These are phyloP conservation scores for Phialophora expanda DNA, from an alignment of 2,329 filamentous ascomycete genomes.

Conservation along the genomic window DNA sequence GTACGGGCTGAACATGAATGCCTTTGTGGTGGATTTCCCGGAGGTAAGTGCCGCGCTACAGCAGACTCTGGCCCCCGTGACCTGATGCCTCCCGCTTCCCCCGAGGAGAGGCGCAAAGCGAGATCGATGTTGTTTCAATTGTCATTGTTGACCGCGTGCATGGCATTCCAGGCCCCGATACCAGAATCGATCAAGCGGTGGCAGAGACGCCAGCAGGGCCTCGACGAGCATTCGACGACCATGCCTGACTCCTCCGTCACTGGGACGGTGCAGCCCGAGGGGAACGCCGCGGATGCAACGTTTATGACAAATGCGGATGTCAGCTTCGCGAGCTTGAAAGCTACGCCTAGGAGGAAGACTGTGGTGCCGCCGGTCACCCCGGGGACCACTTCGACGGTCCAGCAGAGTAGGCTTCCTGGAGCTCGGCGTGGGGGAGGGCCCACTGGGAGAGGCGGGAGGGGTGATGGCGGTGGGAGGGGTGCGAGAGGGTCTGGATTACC, in stretches of 20 bases:
- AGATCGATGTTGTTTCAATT: too few species aligned
- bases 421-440: slow-evolving; percentile 41
- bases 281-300: slow-evolving; percentile 27
- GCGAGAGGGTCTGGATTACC: slow-evolving; percentile 35
- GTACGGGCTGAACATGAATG: slow-evolving; percentile 98
- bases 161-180: slow-evolving; percentile 69
- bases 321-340: slow-evolving; percentile 37
- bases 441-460: slow-evolving; percentile 25
- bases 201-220: slow-evolving; percentile 56
- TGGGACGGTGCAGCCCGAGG: slow-evolving; percentile 17
- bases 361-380: slow-evolving; percentile 30
- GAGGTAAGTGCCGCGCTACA: slow-evolving; percentile 64
- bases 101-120: too few species aligned
- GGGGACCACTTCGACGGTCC: slow-evolving; percentile 24
- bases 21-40: slow-evolving; percentile 96
- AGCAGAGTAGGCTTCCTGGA: slow-evolving; percentile 18
- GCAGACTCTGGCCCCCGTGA: too few species aligned
- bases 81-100: neutral
- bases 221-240: slow-evolving; percentile 21
- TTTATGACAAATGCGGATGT: slow-evolving; percentile 33
- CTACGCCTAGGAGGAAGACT: slow-evolving; percentile 38
- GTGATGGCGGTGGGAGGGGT: slow-evolving; percentile 15
- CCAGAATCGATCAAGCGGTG: slow-evolving; percentile 78
- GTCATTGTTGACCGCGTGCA: slow-evolving; percentile 3
- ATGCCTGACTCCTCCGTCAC: neutral